Evolutionary conservation across 2,329 filamentous ascomycete genomes (phyloP).

Genomic region (Botrytis elliptica): DNA sequence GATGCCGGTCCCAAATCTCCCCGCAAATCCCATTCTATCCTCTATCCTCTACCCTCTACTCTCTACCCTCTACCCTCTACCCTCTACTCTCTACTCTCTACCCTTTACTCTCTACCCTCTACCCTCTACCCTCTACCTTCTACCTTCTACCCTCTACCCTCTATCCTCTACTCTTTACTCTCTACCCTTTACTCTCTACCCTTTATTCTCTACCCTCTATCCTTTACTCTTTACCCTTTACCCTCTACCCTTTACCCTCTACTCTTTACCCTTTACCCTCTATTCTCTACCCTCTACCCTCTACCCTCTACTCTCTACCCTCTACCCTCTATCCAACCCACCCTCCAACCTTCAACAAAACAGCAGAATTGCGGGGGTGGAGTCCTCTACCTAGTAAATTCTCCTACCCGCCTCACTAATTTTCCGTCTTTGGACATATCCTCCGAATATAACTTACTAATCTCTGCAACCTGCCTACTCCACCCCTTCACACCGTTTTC

Average conservation of each 20-base stretch:
- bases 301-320: too few species aligned
- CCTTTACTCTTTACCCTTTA: too few species aligned
- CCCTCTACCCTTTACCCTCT: background rate
- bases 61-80: too few species aligned
- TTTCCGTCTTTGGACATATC: background rate
- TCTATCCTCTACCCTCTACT: too few species aligned
- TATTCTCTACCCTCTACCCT: too few species aligned
- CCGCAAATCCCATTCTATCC: background rate
- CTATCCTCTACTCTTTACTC: background rate
- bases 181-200: too few species aligned
- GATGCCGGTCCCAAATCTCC: background rate
- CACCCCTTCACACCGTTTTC: background rate
- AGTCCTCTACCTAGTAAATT: background rate
- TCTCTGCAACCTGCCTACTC: background rate
- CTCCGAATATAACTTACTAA: background rate
- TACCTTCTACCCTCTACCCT: too few species aligned
- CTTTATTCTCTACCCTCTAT: background rate
- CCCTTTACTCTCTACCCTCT: too few species aligned
- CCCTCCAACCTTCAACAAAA: background rate
- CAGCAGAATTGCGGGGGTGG: background rate
- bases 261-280: too few species aligned
- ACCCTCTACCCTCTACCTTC: too few species aligned
- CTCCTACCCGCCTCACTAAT: background rate
- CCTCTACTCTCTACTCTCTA: too few species aligned
- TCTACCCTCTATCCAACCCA: background rate